Evolutionary conservation across 2,329 filamentous ascomycete genomes (phyloP).

Genomic region (Orbilia oligospora): DNA sequence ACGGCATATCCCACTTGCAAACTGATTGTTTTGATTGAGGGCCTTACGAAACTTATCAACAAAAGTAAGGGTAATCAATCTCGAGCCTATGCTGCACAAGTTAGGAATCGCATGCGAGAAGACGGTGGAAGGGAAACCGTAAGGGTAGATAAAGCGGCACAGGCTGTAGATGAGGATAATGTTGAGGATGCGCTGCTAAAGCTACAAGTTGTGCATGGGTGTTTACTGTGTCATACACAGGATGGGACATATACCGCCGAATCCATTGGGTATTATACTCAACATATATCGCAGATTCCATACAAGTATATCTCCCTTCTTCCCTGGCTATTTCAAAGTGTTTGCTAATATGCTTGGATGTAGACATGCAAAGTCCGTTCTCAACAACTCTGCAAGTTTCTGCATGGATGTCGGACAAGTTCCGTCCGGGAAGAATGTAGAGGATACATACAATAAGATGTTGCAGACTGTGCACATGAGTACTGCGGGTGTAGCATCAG

Average conservation of each 20-base stretch:
- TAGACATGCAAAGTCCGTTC: slow-evolving; percentile 39
- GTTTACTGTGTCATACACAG: slow-evolving; percentile 79
- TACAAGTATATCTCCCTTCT: slow-evolving; percentile 72
- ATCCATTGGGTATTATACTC: slow-evolving; percentile 81
- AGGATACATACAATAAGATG: slow-evolving; percentile 81
- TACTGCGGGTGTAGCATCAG: slow-evolving; percentile 80
- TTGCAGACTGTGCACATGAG: slow-evolving; percentile 81
- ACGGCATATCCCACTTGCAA: slow-evolving; percentile 71
- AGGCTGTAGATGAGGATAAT: slow-evolving; percentile 75
- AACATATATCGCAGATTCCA: slow-evolving; percentile 82
- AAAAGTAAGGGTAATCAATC: slow-evolving; percentile 79
- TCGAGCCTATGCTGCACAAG: slow-evolving; percentile 76
- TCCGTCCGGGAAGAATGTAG: slow-evolving; percentile 75
- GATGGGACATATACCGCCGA: slow-evolving; percentile 76
- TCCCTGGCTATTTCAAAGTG: slow-evolving; percentile 5
- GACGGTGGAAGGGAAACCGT: slow-evolving; percentile 61
- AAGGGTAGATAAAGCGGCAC: slow-evolving; percentile 40
- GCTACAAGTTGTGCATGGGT: slow-evolving; percentile 77
- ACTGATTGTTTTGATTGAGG: slow-evolving; percentile 80
- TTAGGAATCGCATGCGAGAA: slow-evolving; percentile 70
- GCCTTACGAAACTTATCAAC: slow-evolving; percentile 76
- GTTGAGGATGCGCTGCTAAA: slow-evolving; percentile 80
- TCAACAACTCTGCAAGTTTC: slow-evolving; percentile 72
- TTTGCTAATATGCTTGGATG: not conserved
- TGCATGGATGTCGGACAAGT: slow-evolving; percentile 86